These are phyloP conservation scores for Trichoderma atrobrunneum DNA, from an alignment of 2,329 filamentous ascomycete species.

Conservation along the genomic window DNA sequence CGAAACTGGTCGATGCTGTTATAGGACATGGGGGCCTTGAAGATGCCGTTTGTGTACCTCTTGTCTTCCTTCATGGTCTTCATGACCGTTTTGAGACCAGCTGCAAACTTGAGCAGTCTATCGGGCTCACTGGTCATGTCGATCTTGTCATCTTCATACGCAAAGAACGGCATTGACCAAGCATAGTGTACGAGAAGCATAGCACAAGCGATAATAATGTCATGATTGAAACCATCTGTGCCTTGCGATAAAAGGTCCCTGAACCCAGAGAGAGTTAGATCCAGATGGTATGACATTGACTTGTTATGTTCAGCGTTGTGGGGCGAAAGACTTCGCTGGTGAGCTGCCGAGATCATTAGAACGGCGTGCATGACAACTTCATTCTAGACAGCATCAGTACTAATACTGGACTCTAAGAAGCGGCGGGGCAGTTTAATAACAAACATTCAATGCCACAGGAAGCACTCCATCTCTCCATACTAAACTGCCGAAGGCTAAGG, in stretches of 20 bases:
- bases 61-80: background rate
- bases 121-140: background rate
- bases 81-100: slow-evolving; percentile 13
- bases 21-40: background rate
- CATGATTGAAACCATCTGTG: background rate
- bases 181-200: slow-evolving; percentile 15
- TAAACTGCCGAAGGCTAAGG: background rate
- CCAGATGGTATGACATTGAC: slow-evolving; percentile 5
- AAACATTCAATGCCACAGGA: slow-evolving; percentile 2
- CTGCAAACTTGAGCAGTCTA: slow-evolving; percentile 12
- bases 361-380: slow-evolving; percentile 15
- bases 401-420: background rate
- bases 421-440: background rate
- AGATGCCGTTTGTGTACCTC: slow-evolving; percentile 1
- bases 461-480: slow-evolving; percentile 13
- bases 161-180: slow-evolving; percentile 17
- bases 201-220: slow-evolving; percentile 10
- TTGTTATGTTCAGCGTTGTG: background rate
- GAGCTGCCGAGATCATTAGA: slow-evolving; percentile 13
- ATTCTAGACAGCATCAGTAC: background rate
- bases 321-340: slow-evolving; percentile 4
- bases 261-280: slow-evolving; percentile 15
- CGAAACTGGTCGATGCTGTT: background rate
- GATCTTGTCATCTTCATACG: background rate
- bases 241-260: background rate